Evolutionary conservation across 768 basidiomycete genomes (phyloP).

Genomic region (Lyophyllum semitale): DNA sequence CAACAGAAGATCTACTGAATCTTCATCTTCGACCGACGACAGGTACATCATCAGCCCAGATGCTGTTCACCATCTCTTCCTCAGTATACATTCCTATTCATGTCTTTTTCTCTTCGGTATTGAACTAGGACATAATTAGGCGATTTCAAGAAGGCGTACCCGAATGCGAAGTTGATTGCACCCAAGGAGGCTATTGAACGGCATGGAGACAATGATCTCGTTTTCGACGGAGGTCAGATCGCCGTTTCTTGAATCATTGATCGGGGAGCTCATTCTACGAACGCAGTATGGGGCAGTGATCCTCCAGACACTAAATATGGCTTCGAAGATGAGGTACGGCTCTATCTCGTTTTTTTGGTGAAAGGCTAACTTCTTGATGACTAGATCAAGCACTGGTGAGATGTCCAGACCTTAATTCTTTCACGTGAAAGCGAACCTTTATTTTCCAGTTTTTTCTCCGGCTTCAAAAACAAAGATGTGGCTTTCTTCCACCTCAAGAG

Average conservation of each 20-base stretch:
- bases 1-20: background rate
- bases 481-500: slow-evolving; percentile 71
- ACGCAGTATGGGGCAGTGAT: slow-evolving; percentile 53
- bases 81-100: slow-evolving; percentile 36
- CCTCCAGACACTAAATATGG: slow-evolving; percentile 62
- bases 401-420: background rate
- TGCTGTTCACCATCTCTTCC: slow-evolving; percentile 54
- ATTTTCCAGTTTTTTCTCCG: slow-evolving; percentile 56
- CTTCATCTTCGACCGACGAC: background rate
- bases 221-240: slow-evolving; percentile 60
- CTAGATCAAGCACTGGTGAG: slow-evolving; percentile 48
- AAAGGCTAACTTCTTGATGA: background rate
- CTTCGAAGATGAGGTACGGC: slow-evolving; percentile 61
- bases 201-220: slow-evolving; percentile 46
- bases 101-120: background rate
- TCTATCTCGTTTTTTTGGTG: background rate
- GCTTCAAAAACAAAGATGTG: slow-evolving; percentile 72
- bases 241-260: background rate
- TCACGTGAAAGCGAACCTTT: background rate
- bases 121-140: slow-evolving; percentile 23
- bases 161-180: slow-evolving; percentile 66
- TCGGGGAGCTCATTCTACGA: background rate
- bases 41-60: slow-evolving; percentile 62
- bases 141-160: slow-evolving; percentile 64
- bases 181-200: slow-evolving; percentile 52